Evolutionary conservation across 371 early-diverging fungal genomes (phyloP).

Genomic region (Chytridiales sp.): DNA sequence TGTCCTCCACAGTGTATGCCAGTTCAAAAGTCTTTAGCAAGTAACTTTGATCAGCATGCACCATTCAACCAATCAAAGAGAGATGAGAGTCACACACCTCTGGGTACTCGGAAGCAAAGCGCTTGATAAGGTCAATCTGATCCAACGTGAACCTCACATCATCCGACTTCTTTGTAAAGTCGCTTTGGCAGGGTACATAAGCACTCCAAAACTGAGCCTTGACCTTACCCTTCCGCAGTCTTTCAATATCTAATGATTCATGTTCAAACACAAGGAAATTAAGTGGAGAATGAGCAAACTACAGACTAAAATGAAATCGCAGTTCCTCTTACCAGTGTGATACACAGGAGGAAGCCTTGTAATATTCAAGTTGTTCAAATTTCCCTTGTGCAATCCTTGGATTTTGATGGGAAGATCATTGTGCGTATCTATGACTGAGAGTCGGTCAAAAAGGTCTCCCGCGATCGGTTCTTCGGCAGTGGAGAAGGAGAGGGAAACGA

Average conservation of each 20-base stretch:
- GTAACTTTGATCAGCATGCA: not conserved
- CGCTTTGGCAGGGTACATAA: conserved; percentile 44
- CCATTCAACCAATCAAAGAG: no score
- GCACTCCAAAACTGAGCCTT: conserved; percentile 67
- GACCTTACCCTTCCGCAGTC: conserved; percentile 48
- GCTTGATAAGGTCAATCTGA: conserved; percentile 61
- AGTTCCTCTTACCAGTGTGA: no score
- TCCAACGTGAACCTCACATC: conserved; percentile 41
- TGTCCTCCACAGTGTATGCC: conserved; percentile 50
- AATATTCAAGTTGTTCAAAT: not conserved
- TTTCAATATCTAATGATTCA: conserved; percentile 13
- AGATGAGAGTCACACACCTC: conserved; percentile 23
- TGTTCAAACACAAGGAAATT: no score
- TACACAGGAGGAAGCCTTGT: not conserved
- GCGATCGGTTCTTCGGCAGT: no score
- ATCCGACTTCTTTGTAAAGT: conserved; percentile 24
- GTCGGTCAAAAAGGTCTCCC: no score
- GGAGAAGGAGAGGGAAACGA: no score
- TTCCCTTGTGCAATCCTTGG: not conserved
- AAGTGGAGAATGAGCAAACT: no score
- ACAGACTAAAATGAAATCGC: no score
- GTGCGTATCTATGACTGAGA: conserved; percentile 37
- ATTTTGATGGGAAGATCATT: conserved; percentile 26
- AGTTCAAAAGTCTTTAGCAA: conserved; percentile 42
- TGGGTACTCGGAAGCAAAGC: conserved; percentile 52